Evolutionary conservation across 352 stramenopile genomes (phyloP), one percentile per base, ranked within the genome.

Genomic region (Phytophthora hybrid): DNA sequence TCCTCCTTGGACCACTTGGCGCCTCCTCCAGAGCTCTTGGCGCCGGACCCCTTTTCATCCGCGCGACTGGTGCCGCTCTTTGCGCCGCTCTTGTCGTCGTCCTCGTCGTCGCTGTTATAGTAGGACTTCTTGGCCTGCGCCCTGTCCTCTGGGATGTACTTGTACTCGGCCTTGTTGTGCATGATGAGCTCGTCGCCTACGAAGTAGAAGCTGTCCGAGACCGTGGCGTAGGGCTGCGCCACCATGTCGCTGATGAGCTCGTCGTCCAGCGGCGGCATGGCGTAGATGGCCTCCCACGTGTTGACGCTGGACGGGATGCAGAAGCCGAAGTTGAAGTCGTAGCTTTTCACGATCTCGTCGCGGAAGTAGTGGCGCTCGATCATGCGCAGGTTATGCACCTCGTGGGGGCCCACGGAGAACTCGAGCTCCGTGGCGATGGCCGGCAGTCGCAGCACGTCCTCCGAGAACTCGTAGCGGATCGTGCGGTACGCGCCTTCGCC

Each of bases 311-410:
- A 93, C 3, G 96, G 97, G 73, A 99, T 99, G 79, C 95, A 99
- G 77, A 99, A 99, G 19, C 95, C 97, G 70, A 99, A 99, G 58
- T 82, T 96, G 60, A 99, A 99, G 82, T 99, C 94, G 76, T 96
- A 98, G 78, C 93, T 98, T 79, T 98, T 98, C 76, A 98, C 82
- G 68, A 98, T 96, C 74, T 97, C 80, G 71, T 98, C 89, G 56
- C 93, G 85, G 74, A 99, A 99, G 81, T 99, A 99, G 80, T 99
- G 96, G 54, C 97, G 88, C 77, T 99, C 95, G 66, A 99, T 98
- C 97, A 99, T 99, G 51, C 96, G 85, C 72, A 99, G 94, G 53
- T 90, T 91, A 61, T 88, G 81, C 58, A 99, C 80, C 71, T 97
- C 91, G 64, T 97, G 85, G 4, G 91, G 77, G 0, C 97, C 97